These are phyloP conservation scores for Zygosaccharomyces pseudobailii DNA, from an alignment of 1,139 yeast genomes.

Conservation along the genomic window DNA sequence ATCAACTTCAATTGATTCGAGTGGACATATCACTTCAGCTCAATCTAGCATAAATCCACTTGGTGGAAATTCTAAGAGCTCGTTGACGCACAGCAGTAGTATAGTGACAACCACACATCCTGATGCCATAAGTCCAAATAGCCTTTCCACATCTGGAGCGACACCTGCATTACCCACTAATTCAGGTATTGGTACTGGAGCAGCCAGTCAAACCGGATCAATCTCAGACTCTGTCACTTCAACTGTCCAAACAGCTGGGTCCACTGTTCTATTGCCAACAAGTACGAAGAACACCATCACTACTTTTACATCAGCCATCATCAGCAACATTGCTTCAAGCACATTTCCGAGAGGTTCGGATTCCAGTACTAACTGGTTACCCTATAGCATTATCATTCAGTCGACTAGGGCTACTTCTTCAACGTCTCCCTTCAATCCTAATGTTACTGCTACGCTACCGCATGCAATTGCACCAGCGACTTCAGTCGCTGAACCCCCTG, in stretches of 20 bases:
- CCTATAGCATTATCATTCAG: conserved; percentile 14
- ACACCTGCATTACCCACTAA: too few species aligned
- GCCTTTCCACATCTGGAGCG: too few species aligned
- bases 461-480: conserved; percentile 54
- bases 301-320: background rate
- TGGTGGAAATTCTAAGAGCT: too few species aligned
- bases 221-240: background rate
- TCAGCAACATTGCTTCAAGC: background rate
- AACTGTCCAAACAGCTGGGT: background rate
- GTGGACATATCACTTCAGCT: too few species aligned
- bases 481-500: conserved; percentile 24
- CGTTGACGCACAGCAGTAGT: too few species aligned
- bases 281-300: background rate
- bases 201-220: background rate
- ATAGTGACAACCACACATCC: too few species aligned
- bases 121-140: too few species aligned
- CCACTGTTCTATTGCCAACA: background rate
- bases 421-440: conserved; percentile 11
- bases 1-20: too few species aligned
- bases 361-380: conserved; percentile 14
- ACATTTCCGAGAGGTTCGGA: background rate
- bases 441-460: conserved; percentile 41
- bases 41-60: too few species aligned
- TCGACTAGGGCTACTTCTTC: conserved; percentile 5
- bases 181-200: background rate